Evolutionary conservation across 148 eudicot species (phyloP).

Genomic region (Cornus florida): DNA sequence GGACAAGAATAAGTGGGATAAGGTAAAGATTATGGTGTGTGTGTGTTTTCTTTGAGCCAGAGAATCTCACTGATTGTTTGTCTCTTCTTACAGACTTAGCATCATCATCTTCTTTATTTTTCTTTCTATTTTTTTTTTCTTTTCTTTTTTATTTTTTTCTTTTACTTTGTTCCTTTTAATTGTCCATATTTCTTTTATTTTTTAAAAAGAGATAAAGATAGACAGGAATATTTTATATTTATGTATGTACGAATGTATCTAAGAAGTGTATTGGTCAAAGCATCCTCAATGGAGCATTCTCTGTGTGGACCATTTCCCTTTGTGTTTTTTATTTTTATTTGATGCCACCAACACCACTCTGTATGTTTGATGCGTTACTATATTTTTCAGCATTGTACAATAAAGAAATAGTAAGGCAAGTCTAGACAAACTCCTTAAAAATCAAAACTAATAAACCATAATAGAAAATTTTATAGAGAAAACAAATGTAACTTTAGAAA

Average conservation of each 20-base stretch:
- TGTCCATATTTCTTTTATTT: background rate
- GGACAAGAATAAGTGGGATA: conserved; percentile 41
- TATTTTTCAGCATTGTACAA: no score
- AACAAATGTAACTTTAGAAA: no score
- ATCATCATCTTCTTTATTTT: conserved; percentile 30
- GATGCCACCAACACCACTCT: no score
- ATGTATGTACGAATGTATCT: background rate
- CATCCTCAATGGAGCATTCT: background rate
- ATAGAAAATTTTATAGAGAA: no score
- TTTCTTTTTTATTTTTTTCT: conserved; percentile 3
- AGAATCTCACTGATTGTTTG: conserved; percentile 52
- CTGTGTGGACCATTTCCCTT: background rate
- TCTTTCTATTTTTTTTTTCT: conserved; percentile 15
- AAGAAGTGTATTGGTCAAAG: background rate
- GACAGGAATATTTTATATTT: background rate
- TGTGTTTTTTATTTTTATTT: background rate
- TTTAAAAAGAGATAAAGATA: background rate
- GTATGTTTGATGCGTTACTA: no score
- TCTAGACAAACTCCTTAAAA: no score
- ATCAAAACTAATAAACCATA: no score
- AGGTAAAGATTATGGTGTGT: conserved; percentile 11
- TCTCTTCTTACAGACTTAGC: conserved; percentile 21
- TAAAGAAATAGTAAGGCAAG: no score
- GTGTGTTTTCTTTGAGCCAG: conserved; percentile 8
- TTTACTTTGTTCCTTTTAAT: conserved; percentile 32